A percentile compares a stretch with the other conserved stretches of the same genome.
Conservation (phyloP, 495 filamentous ascomycete genomes). For the Filosporella fistucella region DNA sequence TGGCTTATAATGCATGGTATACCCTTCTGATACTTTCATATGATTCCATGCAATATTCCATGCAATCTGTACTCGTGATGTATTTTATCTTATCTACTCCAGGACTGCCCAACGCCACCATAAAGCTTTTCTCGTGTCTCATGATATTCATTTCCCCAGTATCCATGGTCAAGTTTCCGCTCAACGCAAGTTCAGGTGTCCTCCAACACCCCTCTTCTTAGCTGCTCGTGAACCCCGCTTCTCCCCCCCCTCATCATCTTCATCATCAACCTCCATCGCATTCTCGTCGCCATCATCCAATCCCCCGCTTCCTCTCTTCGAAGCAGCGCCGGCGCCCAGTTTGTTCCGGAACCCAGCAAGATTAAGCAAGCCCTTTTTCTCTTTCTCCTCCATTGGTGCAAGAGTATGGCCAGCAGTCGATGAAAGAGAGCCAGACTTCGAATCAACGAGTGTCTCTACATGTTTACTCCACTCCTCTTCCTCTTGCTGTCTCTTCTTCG, state of each 20-base stretch:
- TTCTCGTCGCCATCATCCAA: conserved; percentile 48
- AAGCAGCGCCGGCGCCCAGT: conserved; percentile 28
- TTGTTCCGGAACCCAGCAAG: conserved; percentile 28
- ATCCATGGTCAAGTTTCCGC: too few species aligned
- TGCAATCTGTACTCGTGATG: too few species aligned
- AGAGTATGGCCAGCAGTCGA: too few species aligned
- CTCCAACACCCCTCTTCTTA: conserved; percentile 21
- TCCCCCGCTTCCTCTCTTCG: conserved; percentile 39
- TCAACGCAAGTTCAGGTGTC: too few species aligned
- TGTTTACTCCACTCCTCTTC: conserved; percentile 38
- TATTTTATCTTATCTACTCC: too few species aligned
- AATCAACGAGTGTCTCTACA: conserved; percentile 41
- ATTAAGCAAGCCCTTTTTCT: conserved; percentile 19
- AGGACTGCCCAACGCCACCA: too few species aligned
- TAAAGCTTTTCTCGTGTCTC: too few species aligned
- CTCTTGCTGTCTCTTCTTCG: conserved; percentile 48
- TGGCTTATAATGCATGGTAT: too few species aligned
- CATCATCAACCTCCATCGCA: conserved; percentile 55
- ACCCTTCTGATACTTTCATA: too few species aligned
- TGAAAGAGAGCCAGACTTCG: too few species aligned
- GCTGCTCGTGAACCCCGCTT: conserved; percentile 13
- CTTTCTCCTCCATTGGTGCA: conserved; percentile 29
- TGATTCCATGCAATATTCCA: too few species aligned
- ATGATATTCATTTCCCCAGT: too few species aligned
- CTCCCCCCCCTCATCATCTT: conserved; percentile 30